Evolutionary conservation across 2,329 filamentous ascomycete species (phyloP).

Genomic region (Pezicula carpinea): DNA sequence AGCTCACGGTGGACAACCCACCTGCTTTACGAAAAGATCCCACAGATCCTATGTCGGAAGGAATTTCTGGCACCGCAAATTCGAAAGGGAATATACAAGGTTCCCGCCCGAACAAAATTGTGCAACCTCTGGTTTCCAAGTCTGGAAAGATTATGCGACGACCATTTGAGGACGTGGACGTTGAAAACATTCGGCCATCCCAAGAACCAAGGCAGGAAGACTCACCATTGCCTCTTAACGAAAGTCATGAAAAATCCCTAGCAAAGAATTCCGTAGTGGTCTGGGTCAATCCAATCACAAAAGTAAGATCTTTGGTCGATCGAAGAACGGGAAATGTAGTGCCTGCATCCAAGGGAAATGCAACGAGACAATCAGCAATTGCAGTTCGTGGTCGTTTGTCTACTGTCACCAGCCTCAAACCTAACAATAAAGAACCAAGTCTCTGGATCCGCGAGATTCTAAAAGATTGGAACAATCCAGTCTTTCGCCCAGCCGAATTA

Average conservation of each 20-base stretch:
- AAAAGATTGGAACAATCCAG: conserved; percentile 67
- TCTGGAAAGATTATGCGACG: conserved; percentile 37
- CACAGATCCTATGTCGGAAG: too few species aligned
- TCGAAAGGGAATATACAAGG: too few species aligned
- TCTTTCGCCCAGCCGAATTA: conserved; percentile 53
- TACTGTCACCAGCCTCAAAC: conserved; percentile 22
- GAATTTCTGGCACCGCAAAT: too few species aligned
- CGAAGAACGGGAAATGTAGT: conserved; percentile 47
- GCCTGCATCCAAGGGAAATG: conserved; percentile 23
- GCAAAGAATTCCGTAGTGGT: conserved; percentile 34
- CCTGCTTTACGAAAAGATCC: background rate
- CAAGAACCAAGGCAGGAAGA: background rate
- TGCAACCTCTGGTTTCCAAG: conserved; percentile 33
- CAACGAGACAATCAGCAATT: background rate
- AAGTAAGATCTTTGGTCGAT: conserved; percentile 46
- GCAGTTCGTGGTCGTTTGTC: background rate
- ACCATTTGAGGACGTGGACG: conserved; percentile 37
- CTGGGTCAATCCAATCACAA: conserved; percentile 61
- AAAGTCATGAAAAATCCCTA: conserved; percentile 6
- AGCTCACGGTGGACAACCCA: background rate
- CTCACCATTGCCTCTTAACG: conserved; percentile 1
- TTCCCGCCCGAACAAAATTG: background rate
- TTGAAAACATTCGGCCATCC: background rate
- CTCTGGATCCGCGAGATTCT: conserved; percentile 59
- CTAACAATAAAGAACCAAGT: conserved; percentile 16